Conservation (phyloP, 2,329 filamentous ascomycete genomes). For the Colletotrichum plurivorum region DNA sequence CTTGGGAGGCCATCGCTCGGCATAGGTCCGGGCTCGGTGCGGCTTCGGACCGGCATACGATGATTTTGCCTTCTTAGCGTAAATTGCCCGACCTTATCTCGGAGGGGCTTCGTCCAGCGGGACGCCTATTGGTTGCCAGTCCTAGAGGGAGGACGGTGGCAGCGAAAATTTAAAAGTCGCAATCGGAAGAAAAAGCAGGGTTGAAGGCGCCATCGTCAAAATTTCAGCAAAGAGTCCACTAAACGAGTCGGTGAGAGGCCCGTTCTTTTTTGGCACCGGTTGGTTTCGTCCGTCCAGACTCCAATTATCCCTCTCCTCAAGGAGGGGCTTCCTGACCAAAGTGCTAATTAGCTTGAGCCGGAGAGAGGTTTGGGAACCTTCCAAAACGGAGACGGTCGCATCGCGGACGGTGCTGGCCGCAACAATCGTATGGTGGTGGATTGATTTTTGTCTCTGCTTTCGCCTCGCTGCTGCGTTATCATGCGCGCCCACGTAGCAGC, state of each 20-base stretch:
- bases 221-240: conserved; percentile 34
- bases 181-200: conserved; percentile 31
- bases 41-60: conserved; percentile 33
- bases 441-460: conserved; percentile 22
- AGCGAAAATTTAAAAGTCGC: conserved; percentile 19
- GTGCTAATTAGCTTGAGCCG: not conserved
- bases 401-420: conserved; percentile 14
- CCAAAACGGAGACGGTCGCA: conserved; percentile 28
- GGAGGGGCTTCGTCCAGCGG: conserved; percentile 16
- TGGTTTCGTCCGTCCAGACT: not conserved
- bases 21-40: conserved; percentile 27
- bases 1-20: conserved; percentile 7
- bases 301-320: not conserved
- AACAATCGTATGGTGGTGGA: conserved; percentile 33
- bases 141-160: not conserved
- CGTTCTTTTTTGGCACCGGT: conserved; percentile 9
- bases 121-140: conserved; percentile 29
- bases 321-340: conserved; percentile 6
- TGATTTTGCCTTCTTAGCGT: conserved; percentile 24
- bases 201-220: conserved; percentile 36
- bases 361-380: not conserved
- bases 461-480: not conserved
- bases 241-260: conserved; percentile 32
- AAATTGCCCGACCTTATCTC: conserved; percentile 32
- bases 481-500: not conserved